Conservation (phyloP, 768 basidiomycete genomes). For the Cystobasidium ongulense region DNA sequence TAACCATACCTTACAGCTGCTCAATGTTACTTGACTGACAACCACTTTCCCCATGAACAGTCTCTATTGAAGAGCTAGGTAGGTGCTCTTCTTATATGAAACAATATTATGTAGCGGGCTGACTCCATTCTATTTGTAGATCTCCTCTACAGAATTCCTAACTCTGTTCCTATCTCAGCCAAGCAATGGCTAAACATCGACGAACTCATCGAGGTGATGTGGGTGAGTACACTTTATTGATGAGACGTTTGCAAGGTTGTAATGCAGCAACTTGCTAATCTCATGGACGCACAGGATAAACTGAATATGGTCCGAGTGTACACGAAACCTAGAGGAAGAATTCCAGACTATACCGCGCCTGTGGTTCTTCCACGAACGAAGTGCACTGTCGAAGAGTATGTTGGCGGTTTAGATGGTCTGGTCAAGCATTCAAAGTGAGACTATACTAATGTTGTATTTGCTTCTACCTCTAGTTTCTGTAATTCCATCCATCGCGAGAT, state of each 20-base stretch:
- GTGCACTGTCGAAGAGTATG: constrained; percentile 54
- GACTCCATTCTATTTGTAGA: constrained; percentile 44
- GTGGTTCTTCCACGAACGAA: constrained; percentile 60
- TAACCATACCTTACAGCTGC: constrained; percentile 50
- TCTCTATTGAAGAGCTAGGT: constrained; percentile 28
- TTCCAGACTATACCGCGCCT: constrained; percentile 82
- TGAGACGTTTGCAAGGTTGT: neutral
- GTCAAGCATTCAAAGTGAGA: neutral
- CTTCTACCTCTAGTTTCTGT: neutral
- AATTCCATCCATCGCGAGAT: neutral
- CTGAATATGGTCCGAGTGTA: constrained; percentile 86
- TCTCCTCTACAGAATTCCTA: constrained; percentile 72
- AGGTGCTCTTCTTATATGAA: neutral
- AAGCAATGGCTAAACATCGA: constrained; percentile 94
- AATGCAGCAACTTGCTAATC: constrained; percentile 42
- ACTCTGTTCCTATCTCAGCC: constrained; percentile 89
- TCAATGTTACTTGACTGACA: neutral
- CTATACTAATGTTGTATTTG: neutral
- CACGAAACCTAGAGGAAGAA: constrained; percentile 83
- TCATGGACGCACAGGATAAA: constrained; percentile 59
- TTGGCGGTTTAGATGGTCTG: neutral
- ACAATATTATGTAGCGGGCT: neutral
- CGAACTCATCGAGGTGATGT: constrained; percentile 61
- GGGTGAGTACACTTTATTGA: neutral
- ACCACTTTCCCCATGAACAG: neutral